phyloP scores from a whole-genome alignment of 306 rosid genomes.

The Trifolium subterraneum region DNA sequence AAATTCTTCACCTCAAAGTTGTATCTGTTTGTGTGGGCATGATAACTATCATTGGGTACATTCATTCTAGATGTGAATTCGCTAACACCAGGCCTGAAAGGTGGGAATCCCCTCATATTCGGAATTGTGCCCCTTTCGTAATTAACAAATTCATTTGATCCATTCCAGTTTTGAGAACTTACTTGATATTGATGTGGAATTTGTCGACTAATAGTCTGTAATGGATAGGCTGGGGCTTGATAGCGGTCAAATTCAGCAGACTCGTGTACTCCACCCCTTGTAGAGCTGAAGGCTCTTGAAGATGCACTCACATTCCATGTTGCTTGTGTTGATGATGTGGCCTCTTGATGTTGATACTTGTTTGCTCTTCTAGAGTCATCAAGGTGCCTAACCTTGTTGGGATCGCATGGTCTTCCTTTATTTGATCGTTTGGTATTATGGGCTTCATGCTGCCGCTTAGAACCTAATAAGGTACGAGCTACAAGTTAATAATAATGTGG shows the following conservation, averaged over 20 bases:
- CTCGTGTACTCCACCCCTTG: constrained; percentile 37
- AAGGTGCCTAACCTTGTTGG: constrained; percentile 42
- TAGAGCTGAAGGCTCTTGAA: constrained; percentile 37
- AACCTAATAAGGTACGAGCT: constrained; percentile 42
- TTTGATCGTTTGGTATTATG: constrained; percentile 43
- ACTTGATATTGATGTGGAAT: constrained; percentile 41
- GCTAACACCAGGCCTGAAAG: constrained; percentile 37
- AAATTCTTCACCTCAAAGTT: constrained; percentile 35
- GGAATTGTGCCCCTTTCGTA: constrained; percentile 38
- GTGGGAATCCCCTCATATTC: constrained; percentile 43
- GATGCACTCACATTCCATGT: constrained; percentile 43
- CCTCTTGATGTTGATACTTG: constrained; percentile 37
- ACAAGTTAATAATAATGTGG: constrained; percentile 24
- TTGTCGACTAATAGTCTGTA: constrained; percentile 30
- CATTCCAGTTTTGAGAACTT: constrained; percentile 42
- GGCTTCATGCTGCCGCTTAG: constrained; percentile 45
- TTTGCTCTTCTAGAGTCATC: constrained; percentile 37
- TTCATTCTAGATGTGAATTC: constrained; percentile 39
- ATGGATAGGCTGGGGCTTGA: constrained; percentile 38
- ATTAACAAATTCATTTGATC: constrained; percentile 34
- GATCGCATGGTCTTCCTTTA: constrained; percentile 40
- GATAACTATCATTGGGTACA: constrained; percentile 1
- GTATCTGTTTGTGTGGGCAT: constrained; percentile 43
- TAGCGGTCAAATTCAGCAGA: constrained; percentile 30
- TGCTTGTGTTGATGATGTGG: constrained; percentile 40